Evolutionary conservation across 2,329 filamentous ascomycete species (phyloP).

Genomic region (Pseudonectria foliicola): DNA sequence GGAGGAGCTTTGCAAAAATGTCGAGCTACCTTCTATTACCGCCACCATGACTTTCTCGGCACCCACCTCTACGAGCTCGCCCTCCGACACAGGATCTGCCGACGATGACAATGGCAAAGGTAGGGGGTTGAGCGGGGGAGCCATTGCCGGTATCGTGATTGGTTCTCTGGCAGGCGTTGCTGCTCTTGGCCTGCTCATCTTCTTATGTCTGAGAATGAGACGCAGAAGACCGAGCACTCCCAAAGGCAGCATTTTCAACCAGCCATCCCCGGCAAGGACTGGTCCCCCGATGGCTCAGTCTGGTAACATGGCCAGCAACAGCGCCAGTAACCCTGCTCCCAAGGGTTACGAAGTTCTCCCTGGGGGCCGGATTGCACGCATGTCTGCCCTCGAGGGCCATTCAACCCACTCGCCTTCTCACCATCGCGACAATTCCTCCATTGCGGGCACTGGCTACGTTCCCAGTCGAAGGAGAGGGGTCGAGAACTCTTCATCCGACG

Average conservation of each 20-base stretch:
- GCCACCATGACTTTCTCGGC: constrained; percentile 56
- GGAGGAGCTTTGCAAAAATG: constrained; percentile 63
- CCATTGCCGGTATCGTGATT: constrained; percentile 85
- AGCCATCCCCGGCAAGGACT: constrained; percentile 67
- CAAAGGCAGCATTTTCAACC: constrained; percentile 75
- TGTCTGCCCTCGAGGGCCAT: constrained; percentile 84
- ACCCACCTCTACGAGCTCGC: constrained; percentile 35
- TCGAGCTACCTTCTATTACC: constrained; percentile 71
- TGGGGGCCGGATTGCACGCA: constrained; percentile 84
- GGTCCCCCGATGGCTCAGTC: constrained; percentile 36
- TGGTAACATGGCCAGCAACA: constrained; percentile 13
- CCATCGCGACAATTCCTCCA: constrained; percentile 35
- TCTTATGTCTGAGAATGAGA: constrained; percentile 51
- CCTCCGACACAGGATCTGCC: constrained; percentile 12
- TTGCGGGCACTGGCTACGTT: constrained; percentile 41
- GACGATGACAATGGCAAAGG: constrained; percentile 11
- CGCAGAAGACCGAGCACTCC: constrained; percentile 54
- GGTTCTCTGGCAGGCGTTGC: constrained; percentile 67
- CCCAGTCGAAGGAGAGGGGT: constrained; percentile 37
- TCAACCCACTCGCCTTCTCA: constrained; percentile 54
- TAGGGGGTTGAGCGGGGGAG: constrained; percentile 63
- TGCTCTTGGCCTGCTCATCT: constrained; percentile 61
- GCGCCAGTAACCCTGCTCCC: constrained; percentile 20
- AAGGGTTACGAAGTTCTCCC: constrained; percentile 68
- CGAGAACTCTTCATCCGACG: constrained; percentile 63